These are phyloP conservation scores for Diutina rugosa DNA, from an alignment of 1,139 yeast genomes.

Conservation along the genomic window DNA sequence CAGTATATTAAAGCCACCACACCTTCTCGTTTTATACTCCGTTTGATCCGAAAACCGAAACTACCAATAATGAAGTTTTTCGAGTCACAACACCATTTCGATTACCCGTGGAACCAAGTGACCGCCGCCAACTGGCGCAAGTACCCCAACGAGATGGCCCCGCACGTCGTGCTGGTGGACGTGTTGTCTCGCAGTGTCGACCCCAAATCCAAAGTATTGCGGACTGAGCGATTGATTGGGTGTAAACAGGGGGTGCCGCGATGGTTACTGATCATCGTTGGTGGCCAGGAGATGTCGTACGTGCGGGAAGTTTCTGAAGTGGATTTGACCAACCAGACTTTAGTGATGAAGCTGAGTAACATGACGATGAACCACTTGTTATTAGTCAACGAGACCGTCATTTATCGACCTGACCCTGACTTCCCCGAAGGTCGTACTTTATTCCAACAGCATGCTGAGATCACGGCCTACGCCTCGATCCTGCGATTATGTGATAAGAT, in stretches of 20 bases:
- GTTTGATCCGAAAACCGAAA: not conserved
- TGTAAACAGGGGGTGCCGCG: slow-evolving; percentile 79
- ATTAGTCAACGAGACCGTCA: slow-evolving; percentile 75
- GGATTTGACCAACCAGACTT: slow-evolving; percentile 48
- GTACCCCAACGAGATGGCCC: slow-evolving; percentile 83
- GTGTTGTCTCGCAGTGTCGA: slow-evolving; percentile 63
- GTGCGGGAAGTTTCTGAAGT: slow-evolving; percentile 87
- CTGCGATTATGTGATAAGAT: slow-evolving; percentile 61
- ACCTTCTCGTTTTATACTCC: no score
- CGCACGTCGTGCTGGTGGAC: slow-evolving; percentile 95
- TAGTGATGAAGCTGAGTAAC: slow-evolving; percentile 77
- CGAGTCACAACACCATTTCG: slow-evolving; percentile 52
- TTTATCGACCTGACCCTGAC: slow-evolving; percentile 50
- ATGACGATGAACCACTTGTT: slow-evolving; percentile 69
- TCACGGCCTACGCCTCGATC: slow-evolving; percentile 72
- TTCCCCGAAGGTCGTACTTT: slow-evolving; percentile 39
- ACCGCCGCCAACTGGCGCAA: slow-evolving; percentile 96
- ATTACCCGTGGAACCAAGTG: slow-evolving; percentile 88
- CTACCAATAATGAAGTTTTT: slow-evolving; percentile 55
- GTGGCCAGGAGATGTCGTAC: slow-evolving; percentile 61
- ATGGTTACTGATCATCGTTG: slow-evolving; percentile 68
- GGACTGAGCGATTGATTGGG: slow-evolving; percentile 81
- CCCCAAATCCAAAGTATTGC: slow-evolving; percentile 38
- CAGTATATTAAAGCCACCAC: no score
- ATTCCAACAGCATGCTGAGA: slow-evolving; percentile 76